These are phyloP conservation scores for Desmodesmus armatus DNA, from an alignment of 139 green algal species.

Conservation along the genomic window DNA sequence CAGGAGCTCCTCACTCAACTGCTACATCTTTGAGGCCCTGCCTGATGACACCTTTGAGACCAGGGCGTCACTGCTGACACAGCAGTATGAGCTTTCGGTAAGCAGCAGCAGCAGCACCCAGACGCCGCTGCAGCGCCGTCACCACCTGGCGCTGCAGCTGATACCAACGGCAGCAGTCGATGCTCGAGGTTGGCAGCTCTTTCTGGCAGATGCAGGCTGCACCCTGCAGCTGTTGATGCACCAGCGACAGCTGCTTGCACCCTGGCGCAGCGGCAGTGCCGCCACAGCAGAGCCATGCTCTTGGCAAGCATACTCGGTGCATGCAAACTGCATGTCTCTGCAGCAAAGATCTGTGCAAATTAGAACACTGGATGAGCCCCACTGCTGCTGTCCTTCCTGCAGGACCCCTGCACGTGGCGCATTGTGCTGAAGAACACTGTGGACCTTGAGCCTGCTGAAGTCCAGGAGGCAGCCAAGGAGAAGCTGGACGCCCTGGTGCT, in stretches of 20 bases:
- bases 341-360: background rate
- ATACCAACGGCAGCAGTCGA: background rate
- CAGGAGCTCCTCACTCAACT: constrained; percentile 46
- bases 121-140: too few relatives aligned
- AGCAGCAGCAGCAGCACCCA: too few relatives aligned
- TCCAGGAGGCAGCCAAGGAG: constrained; percentile 7
- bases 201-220: background rate
- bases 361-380: background rate
- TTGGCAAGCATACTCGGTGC: background rate
- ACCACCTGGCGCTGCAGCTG: background rate
- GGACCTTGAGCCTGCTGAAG: constrained; percentile 2
- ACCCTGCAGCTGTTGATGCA: background rate
- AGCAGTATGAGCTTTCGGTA: constrained; percentile 38
- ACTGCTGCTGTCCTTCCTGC: too few relatives aligned
- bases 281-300: background rate
- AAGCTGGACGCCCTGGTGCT: constrained; percentile 44
- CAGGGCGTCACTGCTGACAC: constrained; percentile 36
- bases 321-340: background rate
- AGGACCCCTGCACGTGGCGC: constrained; percentile 54
- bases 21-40: constrained; percentile 49
- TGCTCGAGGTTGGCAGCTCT: background rate
- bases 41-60: constrained; percentile 43
- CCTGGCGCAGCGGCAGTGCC: background rate
- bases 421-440: constrained; percentile 45
- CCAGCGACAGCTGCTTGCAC: background rate